Percentiles rank a stretch among this genome's conserved stretches.
phyloP scores from a whole-genome alignment of 805 yeast species.

The Teunomyces funiuensis region DNA sequence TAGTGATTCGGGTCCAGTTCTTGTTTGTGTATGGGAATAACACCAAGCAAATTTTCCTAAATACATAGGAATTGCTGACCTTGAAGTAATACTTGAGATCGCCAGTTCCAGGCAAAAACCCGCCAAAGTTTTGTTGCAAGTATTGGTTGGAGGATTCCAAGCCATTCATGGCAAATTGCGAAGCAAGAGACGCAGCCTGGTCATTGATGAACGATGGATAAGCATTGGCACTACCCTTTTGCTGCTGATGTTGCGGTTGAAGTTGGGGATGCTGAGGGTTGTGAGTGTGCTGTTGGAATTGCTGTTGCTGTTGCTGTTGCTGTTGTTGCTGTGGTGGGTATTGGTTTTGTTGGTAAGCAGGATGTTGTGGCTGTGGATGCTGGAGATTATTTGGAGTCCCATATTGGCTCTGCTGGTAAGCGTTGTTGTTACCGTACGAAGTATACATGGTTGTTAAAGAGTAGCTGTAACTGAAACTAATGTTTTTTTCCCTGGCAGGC shows the following conservation, averaged over 20 bases:
- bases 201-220: slow-evolving; percentile 59
- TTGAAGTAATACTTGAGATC: slow-evolving; percentile 85
- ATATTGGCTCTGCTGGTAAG: slow-evolving; percentile 10
- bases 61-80: slow-evolving; percentile 85
- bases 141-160: slow-evolving; percentile 78
- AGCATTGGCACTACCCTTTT: slow-evolving; percentile 16
- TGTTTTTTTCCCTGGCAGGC: not conserved
- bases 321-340: slow-evolving; percentile 27
- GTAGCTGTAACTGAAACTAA: not conserved
- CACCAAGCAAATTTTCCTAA: slow-evolving; percentile 68
- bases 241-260: slow-evolving; percentile 10
- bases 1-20: slow-evolving; percentile 69
- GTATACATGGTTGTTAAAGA: slow-evolving; percentile 29
- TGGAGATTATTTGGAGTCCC: slow-evolving; percentile 20
- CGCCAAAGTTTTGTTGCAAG: slow-evolving; percentile 67
- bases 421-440: slow-evolving; percentile 35
- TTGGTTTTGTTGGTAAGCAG: slow-evolving; percentile 16
- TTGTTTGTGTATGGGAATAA: slow-evolving; percentile 83
- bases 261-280: slow-evolving; percentile 27
- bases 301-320: slow-evolving; percentile 21
- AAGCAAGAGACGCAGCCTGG: slow-evolving; percentile 80
- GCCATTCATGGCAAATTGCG: slow-evolving; percentile 85
- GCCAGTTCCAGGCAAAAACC: slow-evolving; percentile 46
- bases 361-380: slow-evolving; percentile 34
- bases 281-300: slow-evolving; percentile 18